Base-by-base conservation (phyloP, 2,329 filamentous ascomycete genomes). In the Claviceps citrina region DNA sequence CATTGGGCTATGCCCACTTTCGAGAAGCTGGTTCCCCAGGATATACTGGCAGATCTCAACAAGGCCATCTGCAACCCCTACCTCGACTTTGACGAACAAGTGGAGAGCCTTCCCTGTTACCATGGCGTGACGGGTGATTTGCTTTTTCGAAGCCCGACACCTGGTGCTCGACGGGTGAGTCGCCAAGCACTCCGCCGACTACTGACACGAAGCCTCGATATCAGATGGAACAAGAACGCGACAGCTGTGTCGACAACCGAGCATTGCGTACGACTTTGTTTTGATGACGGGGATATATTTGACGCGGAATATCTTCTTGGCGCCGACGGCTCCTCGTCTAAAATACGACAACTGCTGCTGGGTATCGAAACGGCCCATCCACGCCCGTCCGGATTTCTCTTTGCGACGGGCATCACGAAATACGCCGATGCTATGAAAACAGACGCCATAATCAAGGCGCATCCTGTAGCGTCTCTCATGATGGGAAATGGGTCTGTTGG, bases 1-100 rank as follows among this genome's bases (percentile, higher is more conserved):
- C 60, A 62, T 44, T 65, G 62, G 62, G 60, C 55, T 10, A 53
- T 62, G 48, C 53, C 57, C 1, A 47, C 51, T 5, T 52, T 65
- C 36, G 45, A 40, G 31, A 46, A 56, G 33, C 46, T 63, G 35
- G 49, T 64, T 2, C 59, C 61, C 2, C 41, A 52, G 5, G 47
- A 53, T 4, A 46, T 62, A 8, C 43, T 55, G 18, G 47, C 46
- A 5, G 49, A 49, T 15, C 42, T 64, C 5, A 44, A 51, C 7
- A 38, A 48, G 26, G 55, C 56, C 15, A 43, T 58, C 15, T 60
- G 55, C 46, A 63, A 63, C 43, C 58, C 56, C 1, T 26, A 54
- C 38, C 41, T 62, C 5, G 43, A 49, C 0, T 63, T 56, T 38
- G 48, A 53, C 43, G 50, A 50, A 18, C 43, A 48, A 16, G 49